Evolutionary conservation across 371 early-diverging fungal genomes (phyloP).

Genomic region (Thermomucor indicae-seudaticae): DNA sequence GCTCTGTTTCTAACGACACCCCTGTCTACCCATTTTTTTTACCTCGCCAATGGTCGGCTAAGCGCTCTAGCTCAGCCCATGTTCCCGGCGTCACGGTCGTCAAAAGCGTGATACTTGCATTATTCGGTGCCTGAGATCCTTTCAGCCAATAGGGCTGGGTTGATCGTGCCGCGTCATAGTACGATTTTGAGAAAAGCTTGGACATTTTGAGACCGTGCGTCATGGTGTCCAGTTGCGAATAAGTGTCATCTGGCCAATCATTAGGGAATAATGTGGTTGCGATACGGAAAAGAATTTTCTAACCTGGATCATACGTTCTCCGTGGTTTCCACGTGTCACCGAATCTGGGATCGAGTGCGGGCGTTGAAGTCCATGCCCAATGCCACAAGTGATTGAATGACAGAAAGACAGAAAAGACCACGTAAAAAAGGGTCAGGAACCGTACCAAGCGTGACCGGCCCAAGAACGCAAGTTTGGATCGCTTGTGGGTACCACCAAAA

Average conservation of each 20-base stretch:
- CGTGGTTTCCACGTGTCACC: constrained; percentile 36
- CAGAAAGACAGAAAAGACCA: constrained; percentile 38
- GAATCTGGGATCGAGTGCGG: constrained; percentile 8
- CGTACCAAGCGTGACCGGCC: constrained; percentile 23
- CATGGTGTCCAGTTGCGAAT: constrained; percentile 36
- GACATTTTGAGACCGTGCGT: constrained; percentile 42
- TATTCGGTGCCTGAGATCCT: constrained; percentile 13
- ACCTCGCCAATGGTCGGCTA: constrained; percentile 46
- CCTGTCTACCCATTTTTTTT: not conserved
- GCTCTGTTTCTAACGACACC: not conserved
- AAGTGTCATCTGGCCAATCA: constrained; percentile 17
- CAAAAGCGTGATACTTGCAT: constrained; percentile 31
- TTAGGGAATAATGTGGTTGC: not conserved
- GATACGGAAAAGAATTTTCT: not conserved
- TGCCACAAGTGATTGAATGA: constrained; percentile 36
- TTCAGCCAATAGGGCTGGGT: constrained; percentile 41
- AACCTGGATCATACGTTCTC: constrained; percentile 43
- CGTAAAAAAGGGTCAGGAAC: constrained; percentile 32
- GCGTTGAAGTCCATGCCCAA: constrained; percentile 16
- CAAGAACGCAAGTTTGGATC: constrained; percentile 7
- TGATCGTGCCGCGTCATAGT: constrained; percentile 26
- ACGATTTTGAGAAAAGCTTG: constrained; percentile 40
- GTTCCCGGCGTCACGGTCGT: constrained; percentile 33
- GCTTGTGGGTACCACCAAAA: constrained; percentile 35
- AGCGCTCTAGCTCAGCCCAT: constrained; percentile 30